Evolutionary conservation across 208 protist genomes (phyloP).

Genomic region (Tritrichomonas foetus): DNA sequence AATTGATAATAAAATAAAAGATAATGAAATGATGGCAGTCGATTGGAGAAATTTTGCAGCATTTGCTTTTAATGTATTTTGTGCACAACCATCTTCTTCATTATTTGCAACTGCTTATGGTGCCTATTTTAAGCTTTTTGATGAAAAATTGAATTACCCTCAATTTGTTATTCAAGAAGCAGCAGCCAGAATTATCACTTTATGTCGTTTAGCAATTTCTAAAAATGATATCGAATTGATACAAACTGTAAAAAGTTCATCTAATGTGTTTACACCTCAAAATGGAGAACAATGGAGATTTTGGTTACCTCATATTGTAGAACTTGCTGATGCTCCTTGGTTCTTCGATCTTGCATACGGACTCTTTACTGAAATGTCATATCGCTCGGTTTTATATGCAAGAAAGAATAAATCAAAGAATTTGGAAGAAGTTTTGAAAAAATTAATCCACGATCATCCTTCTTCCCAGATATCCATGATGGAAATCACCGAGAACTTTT

Average conservation of each 20-base stretch:
- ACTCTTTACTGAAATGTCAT: neutral
- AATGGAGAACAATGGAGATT: neutral
- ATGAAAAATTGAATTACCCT: neutral
- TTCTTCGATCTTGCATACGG: neutral
- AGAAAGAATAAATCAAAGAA: neutral
- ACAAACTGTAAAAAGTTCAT: neutral
- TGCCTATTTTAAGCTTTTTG: neutral
- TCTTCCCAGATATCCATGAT: neutral
- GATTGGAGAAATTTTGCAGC: neutral
- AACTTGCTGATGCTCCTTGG: neutral
- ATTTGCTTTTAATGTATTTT: neutral
- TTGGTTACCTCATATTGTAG: slow-evolving; percentile 29
- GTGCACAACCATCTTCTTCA: neutral
- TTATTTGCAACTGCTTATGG: neutral
- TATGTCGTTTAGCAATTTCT: neutral
- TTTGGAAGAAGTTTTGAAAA: neutral
- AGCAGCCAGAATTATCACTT: neutral
- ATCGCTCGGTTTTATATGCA: neutral
- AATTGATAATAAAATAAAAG: neutral
- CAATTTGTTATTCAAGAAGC: neutral
- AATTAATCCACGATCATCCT: neutral
- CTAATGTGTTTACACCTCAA: neutral
- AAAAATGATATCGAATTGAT: neutral
- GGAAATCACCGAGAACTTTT: neutral
- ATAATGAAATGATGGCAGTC: neutral